Evolutionary conservation across 2,329 filamentous ascomycete species (phyloP).

Genomic region (Colletotrichum lupini): DNA sequence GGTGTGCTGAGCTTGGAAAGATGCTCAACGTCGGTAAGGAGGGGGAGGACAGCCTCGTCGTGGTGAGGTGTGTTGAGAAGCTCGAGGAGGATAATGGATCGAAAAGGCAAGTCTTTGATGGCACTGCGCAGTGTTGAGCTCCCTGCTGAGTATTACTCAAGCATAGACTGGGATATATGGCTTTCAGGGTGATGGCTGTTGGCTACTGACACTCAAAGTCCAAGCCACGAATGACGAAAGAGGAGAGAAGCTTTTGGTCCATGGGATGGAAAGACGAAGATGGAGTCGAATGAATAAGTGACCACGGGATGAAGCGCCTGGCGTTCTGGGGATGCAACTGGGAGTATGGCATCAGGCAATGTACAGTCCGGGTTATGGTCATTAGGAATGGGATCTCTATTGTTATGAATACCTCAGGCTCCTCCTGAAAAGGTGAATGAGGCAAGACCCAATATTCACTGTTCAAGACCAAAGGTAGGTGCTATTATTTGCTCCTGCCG

Average conservation of each 20-base stretch:
- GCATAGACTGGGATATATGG: background rate
- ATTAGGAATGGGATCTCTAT: too few species aligned
- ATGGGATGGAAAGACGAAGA: background rate
- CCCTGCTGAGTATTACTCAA: background rate
- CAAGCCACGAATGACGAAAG: too few species aligned
- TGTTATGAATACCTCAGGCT: background rate
- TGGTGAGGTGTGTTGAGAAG: slow-evolving; percentile 42
- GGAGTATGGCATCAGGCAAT: background rate
- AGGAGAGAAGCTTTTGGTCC: background rate
- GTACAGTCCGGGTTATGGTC: too few species aligned
- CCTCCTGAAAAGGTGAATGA: background rate
- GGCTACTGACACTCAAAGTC: background rate
- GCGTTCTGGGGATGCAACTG: background rate
- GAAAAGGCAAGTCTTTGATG: slow-evolving; percentile 1
- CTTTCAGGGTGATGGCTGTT: background rate
- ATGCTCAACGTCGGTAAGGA: slow-evolving; percentile 39
- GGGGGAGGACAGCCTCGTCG: slow-evolving; percentile 36
- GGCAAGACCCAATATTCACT: background rate
- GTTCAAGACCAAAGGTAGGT: background rate
- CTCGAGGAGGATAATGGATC: slow-evolving; percentile 19
- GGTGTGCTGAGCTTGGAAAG: slow-evolving; percentile 47
- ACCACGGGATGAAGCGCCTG: background rate
- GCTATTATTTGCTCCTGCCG: background rate
- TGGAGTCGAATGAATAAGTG: background rate
- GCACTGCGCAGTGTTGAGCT: background rate